Conservation (phyloP, 2,329 filamentous ascomycete species). For the Paecilomyces fulvus region DNA sequence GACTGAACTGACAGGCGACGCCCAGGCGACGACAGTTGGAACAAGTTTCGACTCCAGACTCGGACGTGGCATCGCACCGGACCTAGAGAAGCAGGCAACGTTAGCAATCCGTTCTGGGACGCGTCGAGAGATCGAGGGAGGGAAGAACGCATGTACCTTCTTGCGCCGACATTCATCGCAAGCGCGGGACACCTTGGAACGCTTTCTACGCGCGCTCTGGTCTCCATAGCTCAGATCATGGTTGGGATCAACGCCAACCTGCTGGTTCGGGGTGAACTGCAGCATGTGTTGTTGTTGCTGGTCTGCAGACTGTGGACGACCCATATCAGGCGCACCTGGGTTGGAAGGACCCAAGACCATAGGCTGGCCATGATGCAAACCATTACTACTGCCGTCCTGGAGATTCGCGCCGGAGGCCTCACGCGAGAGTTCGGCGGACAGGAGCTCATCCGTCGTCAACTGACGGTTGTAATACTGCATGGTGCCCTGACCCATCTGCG, state of each 20-base stretch:
- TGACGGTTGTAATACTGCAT: conserved; percentile 39
- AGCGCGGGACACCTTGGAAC: conserved; percentile 78
- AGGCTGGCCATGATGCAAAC: conserved; percentile 31
- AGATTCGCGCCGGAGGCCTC: conserved; percentile 38
- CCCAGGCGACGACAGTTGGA: conserved; percentile 71
- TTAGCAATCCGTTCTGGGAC: conserved; percentile 14
- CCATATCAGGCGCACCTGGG: conserved; percentile 25
- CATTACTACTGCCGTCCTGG: conserved; percentile 29
- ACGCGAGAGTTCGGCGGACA: conserved; percentile 40
- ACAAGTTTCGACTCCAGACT: conserved; percentile 65
- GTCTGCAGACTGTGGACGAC: conserved; percentile 28
- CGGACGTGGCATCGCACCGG: conserved; percentile 73
- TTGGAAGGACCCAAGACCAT: conserved; percentile 33
- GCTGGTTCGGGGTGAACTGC: conserved; percentile 35
- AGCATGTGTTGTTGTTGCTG: conserved; percentile 34
- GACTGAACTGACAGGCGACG: conserved; percentile 75
- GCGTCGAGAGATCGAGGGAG: conserved; percentile 7
- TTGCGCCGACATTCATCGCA: conserved; percentile 86
- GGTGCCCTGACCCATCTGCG: conserved; percentile 35
- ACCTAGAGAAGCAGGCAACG: conserved; percentile 41
- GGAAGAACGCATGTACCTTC: conserved; percentile 44
- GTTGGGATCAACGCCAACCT: conserved; percentile 37
- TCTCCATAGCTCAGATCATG: conserved; percentile 47
- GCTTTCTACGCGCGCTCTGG: conserved; percentile 60
- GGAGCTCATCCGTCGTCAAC: conserved; percentile 39